These are phyloP conservation scores for Capsicum chinense DNA, from an alignment of 257 asterid species.

Conservation along the genomic window DNA sequence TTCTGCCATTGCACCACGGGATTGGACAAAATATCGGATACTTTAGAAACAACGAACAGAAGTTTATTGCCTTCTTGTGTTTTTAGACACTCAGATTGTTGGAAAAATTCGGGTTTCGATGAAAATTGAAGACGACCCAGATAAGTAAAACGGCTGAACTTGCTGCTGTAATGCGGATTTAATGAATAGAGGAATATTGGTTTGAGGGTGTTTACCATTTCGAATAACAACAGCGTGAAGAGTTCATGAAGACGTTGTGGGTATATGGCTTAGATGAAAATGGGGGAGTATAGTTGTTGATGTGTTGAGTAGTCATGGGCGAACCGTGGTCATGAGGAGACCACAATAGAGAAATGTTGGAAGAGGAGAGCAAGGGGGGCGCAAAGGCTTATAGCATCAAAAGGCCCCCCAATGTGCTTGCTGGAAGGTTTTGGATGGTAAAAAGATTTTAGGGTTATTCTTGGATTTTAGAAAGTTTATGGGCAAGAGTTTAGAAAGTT, in stretches of 20 bases:
- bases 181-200: slow-evolving; percentile 43
- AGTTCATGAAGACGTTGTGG: not conserved
- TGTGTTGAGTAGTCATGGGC: not conserved
- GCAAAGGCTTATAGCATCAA: not conserved
- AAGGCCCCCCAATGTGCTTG: not conserved
- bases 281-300: not conserved
- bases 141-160: slow-evolving; percentile 33
- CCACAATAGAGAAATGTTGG: slow-evolving; percentile 28
- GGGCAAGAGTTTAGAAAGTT: too few relatives aligned
- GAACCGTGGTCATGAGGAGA: slow-evolving; percentile 39
- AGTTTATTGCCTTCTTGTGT: slow-evolving; percentile 6
- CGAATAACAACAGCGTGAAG: slow-evolving; percentile 38
- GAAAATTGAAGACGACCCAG: slow-evolving; percentile 49
- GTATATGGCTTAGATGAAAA: slow-evolving; percentile 8
- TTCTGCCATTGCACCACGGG: slow-evolving; percentile 57
- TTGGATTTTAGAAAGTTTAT: not conserved
- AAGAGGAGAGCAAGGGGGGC: not conserved
- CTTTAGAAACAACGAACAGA: slow-evolving; percentile 46
- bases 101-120: slow-evolving; percentile 36
- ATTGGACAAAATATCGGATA: slow-evolving; percentile 61
- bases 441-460: slow-evolving; percentile 20
- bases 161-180: slow-evolving; percentile 22
- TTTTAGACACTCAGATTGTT: not conserved
- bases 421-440: not conserved
- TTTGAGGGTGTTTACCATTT: slow-evolving; percentile 69